Conservation (phyloP, 805 yeast species). For the Pichia cephalocereana region DNA sequence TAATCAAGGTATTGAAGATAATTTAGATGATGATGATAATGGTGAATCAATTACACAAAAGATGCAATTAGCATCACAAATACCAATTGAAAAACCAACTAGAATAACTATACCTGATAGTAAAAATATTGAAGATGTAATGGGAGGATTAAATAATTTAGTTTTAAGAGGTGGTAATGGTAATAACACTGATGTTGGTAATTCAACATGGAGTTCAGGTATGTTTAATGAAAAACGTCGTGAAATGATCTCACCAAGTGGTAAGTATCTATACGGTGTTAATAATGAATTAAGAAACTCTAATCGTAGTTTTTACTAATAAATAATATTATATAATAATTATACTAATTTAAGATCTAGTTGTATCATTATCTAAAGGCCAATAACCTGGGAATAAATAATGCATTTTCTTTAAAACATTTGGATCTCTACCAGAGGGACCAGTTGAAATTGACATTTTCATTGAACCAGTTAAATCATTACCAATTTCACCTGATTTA, state of each 20-base stretch:
- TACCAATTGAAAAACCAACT: neutral
- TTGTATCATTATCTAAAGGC: constrained; percentile 30
- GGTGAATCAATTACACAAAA: neutral
- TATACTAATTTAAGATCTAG: neutral
- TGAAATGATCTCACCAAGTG: constrained; percentile 4
- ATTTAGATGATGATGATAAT: neutral
- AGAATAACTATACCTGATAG: constrained; percentile 1
- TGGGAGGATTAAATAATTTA: constrained; percentile 4
- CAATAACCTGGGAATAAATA: constrained; percentile 88
- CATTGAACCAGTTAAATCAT: constrained; percentile 65
- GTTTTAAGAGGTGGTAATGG: neutral
- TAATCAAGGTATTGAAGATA: neutral
- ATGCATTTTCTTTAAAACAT: constrained; percentile 70
- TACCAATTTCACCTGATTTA: constrained; percentile 53
- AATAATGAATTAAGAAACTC: constrained; percentile 1
- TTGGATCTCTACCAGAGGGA: constrained; percentile 61
- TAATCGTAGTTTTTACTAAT: neutral
- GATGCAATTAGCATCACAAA: neutral
- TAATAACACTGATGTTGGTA: neutral
- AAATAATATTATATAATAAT: neutral
- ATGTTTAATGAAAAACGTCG: neutral
- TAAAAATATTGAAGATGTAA: constrained; percentile 1
- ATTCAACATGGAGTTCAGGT: constrained; percentile 1
- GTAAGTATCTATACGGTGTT: constrained; percentile 2
- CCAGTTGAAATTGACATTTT: constrained; percentile 74